Evolutionary conservation across 345 rosid genomes (phyloP).

Genomic region (Euphorbia tirucalli): DNA sequence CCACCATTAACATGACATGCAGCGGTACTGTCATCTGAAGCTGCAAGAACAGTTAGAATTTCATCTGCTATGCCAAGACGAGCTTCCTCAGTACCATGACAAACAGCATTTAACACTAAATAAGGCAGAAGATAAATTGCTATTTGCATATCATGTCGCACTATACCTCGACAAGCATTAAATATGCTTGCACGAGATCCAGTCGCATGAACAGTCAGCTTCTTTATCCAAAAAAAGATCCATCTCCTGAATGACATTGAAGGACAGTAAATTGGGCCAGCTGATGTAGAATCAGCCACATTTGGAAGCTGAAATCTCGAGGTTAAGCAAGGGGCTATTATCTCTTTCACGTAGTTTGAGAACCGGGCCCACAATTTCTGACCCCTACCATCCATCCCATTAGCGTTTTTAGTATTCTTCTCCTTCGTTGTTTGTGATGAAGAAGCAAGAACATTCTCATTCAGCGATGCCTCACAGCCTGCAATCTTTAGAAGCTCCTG

Average conservation of each 20-base stretch:
- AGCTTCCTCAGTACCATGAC: constrained; percentile 83
- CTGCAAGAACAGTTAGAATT: constrained; percentile 86
- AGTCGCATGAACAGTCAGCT: constrained; percentile 79
- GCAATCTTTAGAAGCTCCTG: constrained; percentile 94
- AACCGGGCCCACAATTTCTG: constrained; percentile 89
- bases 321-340: constrained; percentile 93
- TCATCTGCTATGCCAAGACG: constrained; percentile 80
- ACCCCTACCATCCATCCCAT: constrained; percentile 64
- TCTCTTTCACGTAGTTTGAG: constrained; percentile 89
- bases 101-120: constrained; percentile 81
- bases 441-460: constrained; percentile 57
- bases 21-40: constrained; percentile 65
- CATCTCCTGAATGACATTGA: constrained; percentile 96
- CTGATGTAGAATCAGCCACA: constrained; percentile 63
- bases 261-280: constrained; percentile 80
- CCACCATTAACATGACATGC: constrained; percentile 46
- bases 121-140: constrained; percentile 88
- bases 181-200: constrained; percentile 86
- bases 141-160: constrained; percentile 94
- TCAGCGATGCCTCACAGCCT: constrained; percentile 93
- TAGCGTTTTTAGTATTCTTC: constrained; percentile 33
- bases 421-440: constrained; percentile 34
- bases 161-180: constrained; percentile 92
- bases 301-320: constrained; percentile 94
- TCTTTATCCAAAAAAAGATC: constrained; percentile 82